Evolutionary conservation across 257 asterid species (phyloP), one percentile per base, ranked within the genome.

Genomic region (Linaria vulgaris): DNA sequence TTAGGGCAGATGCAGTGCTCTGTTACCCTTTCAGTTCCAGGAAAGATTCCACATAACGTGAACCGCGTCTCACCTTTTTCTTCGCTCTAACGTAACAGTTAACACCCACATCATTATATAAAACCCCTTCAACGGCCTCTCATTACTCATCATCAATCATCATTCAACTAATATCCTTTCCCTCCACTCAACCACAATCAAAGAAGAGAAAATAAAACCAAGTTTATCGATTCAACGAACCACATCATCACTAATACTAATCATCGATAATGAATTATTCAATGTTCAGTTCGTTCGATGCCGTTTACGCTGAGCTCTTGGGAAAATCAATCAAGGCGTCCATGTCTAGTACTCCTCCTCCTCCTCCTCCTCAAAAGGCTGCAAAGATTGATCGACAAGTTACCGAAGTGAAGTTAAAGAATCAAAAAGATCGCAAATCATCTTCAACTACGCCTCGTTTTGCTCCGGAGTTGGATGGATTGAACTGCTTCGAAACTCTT

Each of bases 211-310:
- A 16, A 1, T 7, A 34, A 34, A 34, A 7, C 41, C 41, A 34
- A 34, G 10, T 34, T n/a, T n/a, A n/a, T n/a, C n/a, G n/a, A n/a
- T n/a, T n/a, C n/a, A n/a, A n/a, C n/a, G n/a, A n/a, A n/a, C n/a
- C n/a, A n/a, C n/a, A n/a, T n/a, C n/a, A n/a, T n/a, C n/a, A 34
- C 41, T 1, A 8, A 44, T 19, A 20, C 11, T 12, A 20, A 44
- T 12, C 17, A 1, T 14, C 24, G 31, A 50, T 51, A 39, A 69
- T 62, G 74, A 70, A 70, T 25, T 62, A 72, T 47, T 73, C 82
- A 2, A 59, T 70, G 21, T 72, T 79, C 75, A 79, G 82, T 61
- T 68, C 79, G 1, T 79, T 79, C 54, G 85, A 79, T 6, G 85
- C 75, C 9, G 69, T 69, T 21, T 73, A 49, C 17, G 79, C 78